Evolutionary conservation across 1,284 basidiomycete species (phyloP), one percentile per base, ranked within the genome.

Genomic region (Agaricales sp.): DNA sequence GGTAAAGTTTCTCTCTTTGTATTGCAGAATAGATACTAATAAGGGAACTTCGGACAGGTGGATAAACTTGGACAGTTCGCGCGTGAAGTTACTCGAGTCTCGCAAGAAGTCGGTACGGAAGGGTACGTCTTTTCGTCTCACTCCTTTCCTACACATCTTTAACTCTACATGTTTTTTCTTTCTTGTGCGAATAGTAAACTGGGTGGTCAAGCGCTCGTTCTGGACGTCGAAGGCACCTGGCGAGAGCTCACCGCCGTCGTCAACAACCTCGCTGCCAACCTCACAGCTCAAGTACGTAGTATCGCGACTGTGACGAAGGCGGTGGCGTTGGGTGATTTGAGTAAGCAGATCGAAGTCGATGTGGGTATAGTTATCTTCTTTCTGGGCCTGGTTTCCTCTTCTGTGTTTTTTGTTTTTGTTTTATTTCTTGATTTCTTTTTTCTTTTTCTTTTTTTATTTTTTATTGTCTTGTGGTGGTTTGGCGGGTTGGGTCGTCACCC

Each of bases 281-380:
- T 99, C 53, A 99, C 96, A 12, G 87, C 78, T 55, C 94, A 99
- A 70, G 71, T 70, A 30, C 82, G 94, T 63, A 88, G 86, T 57
- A 98, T 99, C 61, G 92, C 95, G 22, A 82, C 83, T 61, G 92
- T 95, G 61, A 99, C 95, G n/a, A 98, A 93, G 63, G 96, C 96
- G 8, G 94, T 99, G 61, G 94, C 96, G 0, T 73, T 87, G 53
- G 96, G 96, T 45, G 96, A 99, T 68, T 71, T 99, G 55, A 89
- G 85, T 26, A 91, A 95, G 62, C 93, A 96, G 62, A 98, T 99
- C 58, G 92, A 95, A 50, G 94, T 99, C 58, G 89, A 96, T 60
- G 95, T n/a, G n/a, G n/a, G n/a, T n/a, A n/a, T n/a, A n/a, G n/a
- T n/a, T n/a, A n/a, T n/a, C n/a, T n/a, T n/a, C n/a, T n/a, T n/a